phyloP scores from a whole-genome alignment of 441 rosid species.

The Euphorbia schlechtendalii region DNA sequence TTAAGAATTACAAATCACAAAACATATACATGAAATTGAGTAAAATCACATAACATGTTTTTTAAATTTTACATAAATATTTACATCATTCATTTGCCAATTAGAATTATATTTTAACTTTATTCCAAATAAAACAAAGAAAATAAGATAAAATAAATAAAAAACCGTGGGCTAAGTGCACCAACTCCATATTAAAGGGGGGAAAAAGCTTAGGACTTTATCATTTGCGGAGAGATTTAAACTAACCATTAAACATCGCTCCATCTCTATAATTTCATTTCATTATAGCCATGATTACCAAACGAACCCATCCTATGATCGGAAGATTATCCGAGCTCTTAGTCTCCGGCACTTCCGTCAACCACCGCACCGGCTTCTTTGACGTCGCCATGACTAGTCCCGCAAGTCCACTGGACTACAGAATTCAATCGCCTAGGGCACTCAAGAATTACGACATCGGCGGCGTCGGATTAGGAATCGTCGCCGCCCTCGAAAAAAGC shows the following conservation, averaged over 20 bases:
- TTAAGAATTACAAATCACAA: too few species aligned
- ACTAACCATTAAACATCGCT: neutral
- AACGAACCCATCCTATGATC: constrained; percentile 35
- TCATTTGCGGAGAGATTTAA: constrained; percentile 6
- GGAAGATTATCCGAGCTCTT: constrained; percentile 38
- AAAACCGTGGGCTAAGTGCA: constrained; percentile 31
- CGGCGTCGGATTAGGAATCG: constrained; percentile 55
- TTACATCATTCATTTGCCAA: too few species aligned
- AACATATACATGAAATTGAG: too few species aligned
- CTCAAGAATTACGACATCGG: constrained; percentile 34
- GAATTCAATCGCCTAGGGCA: constrained; percentile 38
- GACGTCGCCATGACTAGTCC: constrained; percentile 31
- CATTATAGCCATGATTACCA: constrained; percentile 8
- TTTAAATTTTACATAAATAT: too few species aligned
- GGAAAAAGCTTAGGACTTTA: neutral
- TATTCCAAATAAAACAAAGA: too few species aligned
- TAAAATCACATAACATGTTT: too few species aligned
- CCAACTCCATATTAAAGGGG: constrained; percentile 26
- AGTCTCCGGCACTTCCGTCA: constrained; percentile 22
- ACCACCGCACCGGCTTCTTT: constrained; percentile 19
- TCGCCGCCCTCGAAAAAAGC: constrained; percentile 40
- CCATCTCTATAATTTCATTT: too few species aligned
- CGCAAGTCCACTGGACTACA: constrained; percentile 35
- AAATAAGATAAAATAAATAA: neutral
- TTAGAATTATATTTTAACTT: too few species aligned